Percentiles rank a stretch among this genome's conserved stretches.
These are phyloP conservation scores for Ettlia oleoabundans DNA, from an alignment of 139 green algal species.

Conservation along the genomic window DNA sequence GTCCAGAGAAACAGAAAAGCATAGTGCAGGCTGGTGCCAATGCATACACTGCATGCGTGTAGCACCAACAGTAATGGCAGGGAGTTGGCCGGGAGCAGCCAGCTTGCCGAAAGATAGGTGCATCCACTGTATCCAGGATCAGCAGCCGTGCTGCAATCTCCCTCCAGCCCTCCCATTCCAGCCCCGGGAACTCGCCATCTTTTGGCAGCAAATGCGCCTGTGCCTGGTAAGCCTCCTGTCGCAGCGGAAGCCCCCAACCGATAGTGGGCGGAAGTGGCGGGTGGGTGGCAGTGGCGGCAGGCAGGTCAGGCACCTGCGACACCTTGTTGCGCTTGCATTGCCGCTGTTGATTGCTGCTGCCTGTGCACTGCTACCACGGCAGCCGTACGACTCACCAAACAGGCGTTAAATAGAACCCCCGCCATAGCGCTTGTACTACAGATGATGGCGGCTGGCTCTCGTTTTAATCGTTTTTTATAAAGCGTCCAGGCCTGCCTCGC, in stretches of 20 bases:
- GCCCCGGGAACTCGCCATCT: not conserved
- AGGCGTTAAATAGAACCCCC: not conserved
- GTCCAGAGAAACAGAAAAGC: too few relatives aligned
- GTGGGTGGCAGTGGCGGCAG: not conserved
- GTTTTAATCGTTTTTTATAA: too few relatives aligned
- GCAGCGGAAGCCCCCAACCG: too few relatives aligned
- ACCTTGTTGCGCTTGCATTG: not conserved
- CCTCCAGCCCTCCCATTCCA: conserved; percentile 25
- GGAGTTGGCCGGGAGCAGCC: not conserved
- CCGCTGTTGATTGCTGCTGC: too few relatives aligned
- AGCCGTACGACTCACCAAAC: not conserved
- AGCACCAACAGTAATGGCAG: not conserved
- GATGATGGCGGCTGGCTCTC: not conserved
- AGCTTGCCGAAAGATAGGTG: conserved; percentile 11
- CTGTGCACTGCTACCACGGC: not conserved
- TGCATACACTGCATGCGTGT: not conserved
- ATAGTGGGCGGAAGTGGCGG: not conserved
- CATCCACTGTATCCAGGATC: not conserved
- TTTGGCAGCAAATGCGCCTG: not conserved
- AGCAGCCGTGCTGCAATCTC: not conserved
- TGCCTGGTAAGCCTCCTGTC: conserved; percentile 26
- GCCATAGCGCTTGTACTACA: too few relatives aligned
- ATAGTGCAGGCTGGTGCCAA: too few relatives aligned
- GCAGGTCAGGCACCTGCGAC: not conserved
- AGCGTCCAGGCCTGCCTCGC: too few relatives aligned